These are phyloP conservation scores for Apostasia ramifera DNA, from an alignment of 106 monocot genomes.

Conservation along the genomic window DNA sequence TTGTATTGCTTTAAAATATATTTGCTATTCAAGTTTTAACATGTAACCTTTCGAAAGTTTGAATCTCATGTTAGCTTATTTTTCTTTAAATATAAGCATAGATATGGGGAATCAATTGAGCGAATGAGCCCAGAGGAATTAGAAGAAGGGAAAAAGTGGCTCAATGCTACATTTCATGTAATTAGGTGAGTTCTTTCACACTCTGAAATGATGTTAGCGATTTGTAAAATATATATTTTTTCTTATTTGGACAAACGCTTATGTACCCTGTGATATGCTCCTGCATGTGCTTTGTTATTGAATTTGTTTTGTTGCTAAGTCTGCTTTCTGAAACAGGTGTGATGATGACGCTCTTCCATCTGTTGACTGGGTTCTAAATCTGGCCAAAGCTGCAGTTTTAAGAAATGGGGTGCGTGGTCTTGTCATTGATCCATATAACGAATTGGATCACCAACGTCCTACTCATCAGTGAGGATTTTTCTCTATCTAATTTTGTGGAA, in stretches of 20 bases:
- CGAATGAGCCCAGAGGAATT: constrained; percentile 68
- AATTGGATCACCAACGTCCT: constrained; percentile 81
- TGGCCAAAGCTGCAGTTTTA: constrained; percentile 81
- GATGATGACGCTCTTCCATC: constrained; percentile 79
- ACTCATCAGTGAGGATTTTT: constrained; percentile 44
- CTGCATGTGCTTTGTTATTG: background rate
- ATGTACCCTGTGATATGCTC: too few species aligned
- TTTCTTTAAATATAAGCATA: constrained; percentile 8
- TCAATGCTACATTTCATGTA: constrained; percentile 68
- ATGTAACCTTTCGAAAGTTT: background rate
- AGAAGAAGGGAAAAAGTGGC: constrained; percentile 84
- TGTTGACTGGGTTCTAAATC: constrained; percentile 61
- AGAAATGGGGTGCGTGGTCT: constrained; percentile 78
- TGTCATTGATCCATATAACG: constrained; percentile 93
- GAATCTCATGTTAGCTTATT: background rate
- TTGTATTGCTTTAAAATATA: too few species aligned
- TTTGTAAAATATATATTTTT: too few species aligned
- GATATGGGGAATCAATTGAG: constrained; percentile 55
- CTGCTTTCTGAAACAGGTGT: constrained; percentile 33
- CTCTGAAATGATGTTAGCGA: too few species aligned
- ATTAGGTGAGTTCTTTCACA: constrained; percentile 42
- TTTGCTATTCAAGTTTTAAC: too few species aligned
- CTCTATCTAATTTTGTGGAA: background rate
- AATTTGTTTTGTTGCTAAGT: background rate
- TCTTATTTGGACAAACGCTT: too few species aligned